Evolutionary conservation across 805 yeast species (phyloP).

Genomic region (Candida yuanshanica): DNA sequence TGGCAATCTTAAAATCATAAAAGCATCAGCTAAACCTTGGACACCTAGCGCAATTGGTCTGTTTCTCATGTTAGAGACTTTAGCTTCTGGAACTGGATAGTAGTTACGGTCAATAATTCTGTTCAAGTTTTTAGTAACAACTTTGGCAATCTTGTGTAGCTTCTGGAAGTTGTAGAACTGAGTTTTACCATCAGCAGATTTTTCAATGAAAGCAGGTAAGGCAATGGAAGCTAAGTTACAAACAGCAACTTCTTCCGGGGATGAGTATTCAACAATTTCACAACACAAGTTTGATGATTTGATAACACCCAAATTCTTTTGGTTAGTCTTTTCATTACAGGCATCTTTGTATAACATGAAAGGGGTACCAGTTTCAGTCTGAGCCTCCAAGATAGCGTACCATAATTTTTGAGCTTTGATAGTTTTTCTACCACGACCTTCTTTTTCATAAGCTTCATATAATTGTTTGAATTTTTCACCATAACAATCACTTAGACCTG

Average conservation of each 20-base stretch:
- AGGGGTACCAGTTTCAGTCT: slow-evolving; percentile 95
- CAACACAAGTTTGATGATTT: slow-evolving; percentile 93
- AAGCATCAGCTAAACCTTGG: slow-evolving; percentile 93
- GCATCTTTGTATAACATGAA: slow-evolving; percentile 92
- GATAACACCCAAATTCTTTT: slow-evolving; percentile 85
- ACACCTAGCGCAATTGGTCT: slow-evolving; percentile 97
- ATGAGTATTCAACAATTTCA: slow-evolving; percentile 88
- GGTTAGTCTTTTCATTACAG: slow-evolving; percentile 83
- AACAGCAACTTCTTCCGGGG: slow-evolving; percentile 91
- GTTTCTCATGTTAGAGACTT: slow-evolving; percentile 68
- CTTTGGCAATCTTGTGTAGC: slow-evolving; percentile 73
- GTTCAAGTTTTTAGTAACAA: slow-evolving; percentile 73
- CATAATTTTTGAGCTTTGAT: slow-evolving; percentile 87
- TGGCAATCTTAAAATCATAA: slow-evolving; percentile 73
- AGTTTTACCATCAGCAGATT: slow-evolving; percentile 37
- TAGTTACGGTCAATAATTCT: slow-evolving; percentile 76
- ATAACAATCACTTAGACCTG: slow-evolving; percentile 75
- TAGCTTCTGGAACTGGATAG: slow-evolving; percentile 80
- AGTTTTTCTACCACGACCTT: slow-evolving; percentile 57
- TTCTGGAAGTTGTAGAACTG: slow-evolving; percentile 63
- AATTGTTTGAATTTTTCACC: slow-evolving; percentile 78
- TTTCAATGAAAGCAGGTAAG: slow-evolving; percentile 67
- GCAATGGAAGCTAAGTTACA: slow-evolving; percentile 93
- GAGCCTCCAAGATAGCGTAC: slow-evolving; percentile 85
- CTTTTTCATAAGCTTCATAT: slow-evolving; percentile 66